These are phyloP conservation scores for Crithidia mellificae DNA, from an alignment of 208 protist genomes.

Conservation along the genomic window DNA sequence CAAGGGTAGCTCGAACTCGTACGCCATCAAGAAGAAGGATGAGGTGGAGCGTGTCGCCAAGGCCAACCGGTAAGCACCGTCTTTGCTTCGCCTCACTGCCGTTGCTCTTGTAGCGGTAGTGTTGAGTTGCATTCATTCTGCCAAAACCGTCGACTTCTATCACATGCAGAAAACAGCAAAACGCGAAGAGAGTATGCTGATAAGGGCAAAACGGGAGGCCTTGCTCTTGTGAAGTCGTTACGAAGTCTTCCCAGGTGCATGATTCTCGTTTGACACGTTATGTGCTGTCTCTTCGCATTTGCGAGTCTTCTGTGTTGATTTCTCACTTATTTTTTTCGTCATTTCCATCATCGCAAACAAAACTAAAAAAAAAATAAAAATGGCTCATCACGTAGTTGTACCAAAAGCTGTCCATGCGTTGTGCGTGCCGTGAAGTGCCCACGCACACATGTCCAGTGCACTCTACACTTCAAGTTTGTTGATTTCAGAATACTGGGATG, in stretches of 20 bases:
- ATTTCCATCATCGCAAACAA: conserved; percentile 1
- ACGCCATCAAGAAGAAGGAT: conserved; percentile 99
- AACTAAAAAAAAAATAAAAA: no score
- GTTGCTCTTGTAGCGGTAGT: not conserved
- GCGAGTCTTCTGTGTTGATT: not conserved
- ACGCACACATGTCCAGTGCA: no score
- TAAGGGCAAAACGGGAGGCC: not conserved
- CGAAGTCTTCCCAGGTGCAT: no score
- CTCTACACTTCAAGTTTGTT: no score
- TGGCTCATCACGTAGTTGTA: no score
- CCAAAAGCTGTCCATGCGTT: no score
- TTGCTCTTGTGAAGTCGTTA: no score
- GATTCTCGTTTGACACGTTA: no score
- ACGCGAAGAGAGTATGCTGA: not conserved
- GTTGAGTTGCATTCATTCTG: not conserved
- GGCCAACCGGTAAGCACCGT: conserved; percentile 73
- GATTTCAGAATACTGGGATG: no score
- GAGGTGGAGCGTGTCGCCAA: conserved; percentile 99
- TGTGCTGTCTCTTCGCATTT: not conserved
- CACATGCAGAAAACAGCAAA: not conserved
- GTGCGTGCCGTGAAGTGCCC: no score
- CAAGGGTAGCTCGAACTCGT: conserved; percentile 98
- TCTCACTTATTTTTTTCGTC: conserved; percentile 3
- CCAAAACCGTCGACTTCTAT: conserved; percentile 1
- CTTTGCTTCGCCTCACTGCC: not conserved